phyloP scores from a whole-genome alignment of 31 red algal species.

The Asparagopsis taxiformis region DNA sequence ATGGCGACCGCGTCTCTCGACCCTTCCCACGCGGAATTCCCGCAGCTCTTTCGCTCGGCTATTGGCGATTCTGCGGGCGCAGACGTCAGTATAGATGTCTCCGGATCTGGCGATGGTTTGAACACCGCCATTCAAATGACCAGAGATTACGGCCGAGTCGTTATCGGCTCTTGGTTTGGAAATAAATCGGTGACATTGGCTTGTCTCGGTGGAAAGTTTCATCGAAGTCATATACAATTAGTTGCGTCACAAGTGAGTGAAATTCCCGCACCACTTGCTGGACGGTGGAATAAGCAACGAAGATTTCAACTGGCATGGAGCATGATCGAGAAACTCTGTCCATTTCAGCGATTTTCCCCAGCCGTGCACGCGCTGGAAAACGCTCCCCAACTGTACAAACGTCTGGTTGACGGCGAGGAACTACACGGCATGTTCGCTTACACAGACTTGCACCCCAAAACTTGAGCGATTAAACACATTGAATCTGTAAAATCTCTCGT shows the following conservation, averaged over 20 bases:
- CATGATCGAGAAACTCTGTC: conserved; percentile 38
- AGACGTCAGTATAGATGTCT: conserved; percentile 82
- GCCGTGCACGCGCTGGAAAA: background rate
- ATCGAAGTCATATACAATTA: conserved; percentile 76
- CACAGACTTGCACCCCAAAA: background rate
- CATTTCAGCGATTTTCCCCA: conserved; percentile 21
- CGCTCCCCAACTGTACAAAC: conserved; percentile 16
- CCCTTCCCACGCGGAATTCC: background rate
- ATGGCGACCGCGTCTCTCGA: conserved; percentile 21
- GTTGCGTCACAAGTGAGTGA: conserved; percentile 85
- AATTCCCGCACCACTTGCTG: conserved; percentile 55
- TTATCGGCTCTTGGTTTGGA: conserved; percentile 89
- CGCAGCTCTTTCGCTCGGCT: background rate
- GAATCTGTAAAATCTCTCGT: conserved; percentile 57
- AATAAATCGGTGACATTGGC: conserved; percentile 19
- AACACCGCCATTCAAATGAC: conserved; percentile 65
- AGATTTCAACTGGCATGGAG: conserved; percentile 73
- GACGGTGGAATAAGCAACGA: conserved; percentile 77
- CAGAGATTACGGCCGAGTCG: conserved; percentile 69
- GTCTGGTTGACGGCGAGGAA: conserved; percentile 1
- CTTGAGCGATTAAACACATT: background rate
- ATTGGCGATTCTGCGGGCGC: conserved; percentile 10
- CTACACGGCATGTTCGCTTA: conserved; percentile 47
- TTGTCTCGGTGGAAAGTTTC: conserved; percentile 64
- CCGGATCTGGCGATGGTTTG: conserved; percentile 62